Conservation (phyloP, 495 filamentous ascomycete species). For the Aspergillus sparsus region DNA sequence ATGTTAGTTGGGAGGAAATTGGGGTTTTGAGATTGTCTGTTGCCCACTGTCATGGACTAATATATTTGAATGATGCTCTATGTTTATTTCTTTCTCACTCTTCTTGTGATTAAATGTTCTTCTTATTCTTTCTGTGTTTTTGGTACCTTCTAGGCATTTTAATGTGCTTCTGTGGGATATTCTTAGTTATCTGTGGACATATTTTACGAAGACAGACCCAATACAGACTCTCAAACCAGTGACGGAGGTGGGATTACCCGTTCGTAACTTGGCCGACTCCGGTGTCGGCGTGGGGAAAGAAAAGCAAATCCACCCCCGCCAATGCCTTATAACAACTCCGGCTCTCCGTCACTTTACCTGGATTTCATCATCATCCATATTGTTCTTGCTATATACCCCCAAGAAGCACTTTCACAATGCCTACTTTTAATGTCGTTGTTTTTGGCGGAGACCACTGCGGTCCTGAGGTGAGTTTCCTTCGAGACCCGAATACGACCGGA, state of each 20-base stretch:
- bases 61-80: slow-evolving; percentile 12
- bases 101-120: slow-evolving; percentile 20
- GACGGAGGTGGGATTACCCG: slow-evolving; percentile 12
- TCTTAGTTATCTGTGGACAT: slow-evolving; percentile 8
- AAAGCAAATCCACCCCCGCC: slow-evolving; percentile 19
- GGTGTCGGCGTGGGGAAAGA: slow-evolving; percentile 33
- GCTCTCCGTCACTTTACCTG: slow-evolving; percentile 25
- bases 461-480: slow-evolving; percentile 69
- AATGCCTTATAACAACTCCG: slow-evolving; percentile 23
- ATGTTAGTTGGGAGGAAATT: slow-evolving; percentile 19
- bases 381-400: slow-evolving; percentile 3
- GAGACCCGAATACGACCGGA: slow-evolving; percentile 5
- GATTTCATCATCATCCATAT: slow-evolving; percentile 15
- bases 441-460: slow-evolving; percentile 92
- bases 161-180: slow-evolving; percentile 31
- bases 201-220: slow-evolving; percentile 1
- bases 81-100: slow-evolving; percentile 12
- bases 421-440: slow-evolving; percentile 61
- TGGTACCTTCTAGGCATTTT: slow-evolving; percentile 22
- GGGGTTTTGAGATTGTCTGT: slow-evolving; percentile 19
- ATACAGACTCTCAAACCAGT: slow-evolving; percentile 5
- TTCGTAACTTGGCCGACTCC: slow-evolving; percentile 20
- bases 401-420: slow-evolving; percentile 35
- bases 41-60: slow-evolving; percentile 15
- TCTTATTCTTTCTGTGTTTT: slow-evolving; percentile 17